These are phyloP conservation scores for Suhomyces bolitotheri DNA, from an alignment of 1,139 yeast genomes.

Conservation along the genomic window DNA sequence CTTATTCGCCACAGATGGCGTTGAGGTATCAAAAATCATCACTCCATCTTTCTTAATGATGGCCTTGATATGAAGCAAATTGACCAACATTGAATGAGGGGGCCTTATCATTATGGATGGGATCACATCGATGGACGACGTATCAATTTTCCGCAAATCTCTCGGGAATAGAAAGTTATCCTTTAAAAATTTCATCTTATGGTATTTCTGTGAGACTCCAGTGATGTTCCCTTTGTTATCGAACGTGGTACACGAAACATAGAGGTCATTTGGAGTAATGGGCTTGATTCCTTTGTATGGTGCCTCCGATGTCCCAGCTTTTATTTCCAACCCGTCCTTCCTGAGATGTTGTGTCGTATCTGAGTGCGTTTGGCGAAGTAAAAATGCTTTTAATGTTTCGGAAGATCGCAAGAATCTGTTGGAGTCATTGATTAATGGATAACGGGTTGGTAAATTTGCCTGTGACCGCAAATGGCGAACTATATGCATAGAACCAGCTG, in stretches of 20 bases:
- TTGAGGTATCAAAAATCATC: slow-evolving; percentile 75
- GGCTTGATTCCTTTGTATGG: slow-evolving; percentile 40
- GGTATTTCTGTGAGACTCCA: slow-evolving; percentile 75
- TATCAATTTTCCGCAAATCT: slow-evolving; percentile 83
- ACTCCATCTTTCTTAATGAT: slow-evolving; percentile 78
- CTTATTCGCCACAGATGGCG: slow-evolving; percentile 54
- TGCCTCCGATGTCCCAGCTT: background rate
- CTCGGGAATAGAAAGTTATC: slow-evolving; percentile 79
- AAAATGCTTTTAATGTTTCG: too few species aligned
- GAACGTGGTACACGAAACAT: slow-evolving; percentile 70
- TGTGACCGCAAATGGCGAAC: too few species aligned
- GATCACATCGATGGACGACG: slow-evolving; percentile 83
- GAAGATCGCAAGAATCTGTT: too few species aligned
- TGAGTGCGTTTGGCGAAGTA: too few species aligned
- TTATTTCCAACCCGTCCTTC: background rate
- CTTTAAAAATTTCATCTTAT: slow-evolving; percentile 70
- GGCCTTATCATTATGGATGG: slow-evolving; percentile 84
- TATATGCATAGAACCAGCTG: too few species aligned
- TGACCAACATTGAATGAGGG: slow-evolving; percentile 70
- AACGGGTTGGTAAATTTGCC: too few species aligned
- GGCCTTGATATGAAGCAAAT: slow-evolving; percentile 83
- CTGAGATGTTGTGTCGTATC: too few species aligned
- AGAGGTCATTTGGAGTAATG: slow-evolving; percentile 57
- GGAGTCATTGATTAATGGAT: too few species aligned
- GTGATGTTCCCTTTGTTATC: slow-evolving; percentile 71